A percentile compares a stretch with the other conserved stretches of the same genome.
These are phyloP conservation scores for Verticillium tricorpus DNA, from an alignment of 2,329 filamentous ascomycete species.

Conservation along the genomic window DNA sequence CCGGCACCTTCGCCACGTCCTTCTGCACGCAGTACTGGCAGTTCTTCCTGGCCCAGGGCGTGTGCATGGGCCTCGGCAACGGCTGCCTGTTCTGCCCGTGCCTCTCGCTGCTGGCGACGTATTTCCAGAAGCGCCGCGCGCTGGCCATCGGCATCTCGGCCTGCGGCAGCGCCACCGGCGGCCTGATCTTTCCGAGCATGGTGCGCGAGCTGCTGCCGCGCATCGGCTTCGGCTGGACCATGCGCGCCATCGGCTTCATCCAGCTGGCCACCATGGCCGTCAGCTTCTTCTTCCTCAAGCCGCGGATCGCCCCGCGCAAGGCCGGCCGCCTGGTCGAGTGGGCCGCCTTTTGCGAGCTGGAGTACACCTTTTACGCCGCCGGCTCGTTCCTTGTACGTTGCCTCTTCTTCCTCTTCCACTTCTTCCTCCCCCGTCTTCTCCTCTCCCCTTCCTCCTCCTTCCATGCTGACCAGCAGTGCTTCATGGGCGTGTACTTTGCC, in stretches of 20 bases:
- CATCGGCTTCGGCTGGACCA: conserved; percentile 56
- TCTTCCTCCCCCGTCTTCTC: too few species aligned
- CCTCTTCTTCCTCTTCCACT: not conserved
- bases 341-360: conserved; percentile 38
- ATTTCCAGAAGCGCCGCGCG: conserved; percentile 53
- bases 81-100: conserved; percentile 61
- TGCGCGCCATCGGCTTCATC: conserved; percentile 57
- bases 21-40: conserved; percentile 48
- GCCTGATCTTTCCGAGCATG: conserved; percentile 49
- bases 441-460: conserved; percentile 6
- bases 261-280: conserved; percentile 37
- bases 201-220: conserved; percentile 51
- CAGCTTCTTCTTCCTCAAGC: conserved; percentile 33
- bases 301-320: conserved; percentile 36
- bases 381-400: conserved; percentile 21
- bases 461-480: conserved; percentile 26
- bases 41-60: conserved; percentile 48
- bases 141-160: conserved; percentile 60
- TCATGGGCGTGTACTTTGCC: conserved; percentile 50
- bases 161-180: conserved; percentile 55
- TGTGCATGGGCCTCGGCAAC: conserved; percentile 51
- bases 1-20: conserved; percentile 44
- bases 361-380: conserved; percentile 37
- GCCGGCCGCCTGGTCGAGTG: conserved; percentile 37
- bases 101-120: conserved; percentile 62